These are phyloP conservation scores for Penstemon newberryi DNA, from an alignment of 257 asterid species.

Conservation along the genomic window DNA sequence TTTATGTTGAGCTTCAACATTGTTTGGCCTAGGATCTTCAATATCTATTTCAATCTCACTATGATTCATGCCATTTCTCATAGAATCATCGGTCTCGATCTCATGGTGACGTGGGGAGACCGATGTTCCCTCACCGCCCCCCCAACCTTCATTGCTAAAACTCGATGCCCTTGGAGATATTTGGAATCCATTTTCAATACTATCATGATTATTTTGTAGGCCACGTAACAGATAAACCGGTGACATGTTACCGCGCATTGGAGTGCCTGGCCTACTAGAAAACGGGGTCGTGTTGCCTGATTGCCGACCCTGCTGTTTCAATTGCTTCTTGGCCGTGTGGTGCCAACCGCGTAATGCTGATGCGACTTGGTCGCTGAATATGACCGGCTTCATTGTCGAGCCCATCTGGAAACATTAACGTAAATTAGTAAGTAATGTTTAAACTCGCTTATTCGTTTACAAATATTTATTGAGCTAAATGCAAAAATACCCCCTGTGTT, in stretches of 20 bases:
- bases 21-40: conserved; percentile 25
- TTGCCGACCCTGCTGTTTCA: conserved; percentile 49
- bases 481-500: too few relatives aligned
- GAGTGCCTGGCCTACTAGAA: conserved; percentile 69
- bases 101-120: conserved; percentile 22
- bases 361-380: conserved; percentile 70
- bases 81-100: conserved; percentile 2
- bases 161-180: conserved; percentile 36
- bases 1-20: conserved; percentile 20
- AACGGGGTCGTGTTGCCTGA: conserved; percentile 49
- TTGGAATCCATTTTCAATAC: conserved; percentile 32
- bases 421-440: neutral
- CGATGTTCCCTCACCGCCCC: conserved; percentile 21
- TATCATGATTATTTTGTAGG: conserved; percentile 30
- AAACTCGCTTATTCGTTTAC: neutral
- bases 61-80: conserved; percentile 1
- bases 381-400: conserved; percentile 69
- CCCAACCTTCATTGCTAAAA: conserved; percentile 25
- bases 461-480: too few relatives aligned
- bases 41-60: conserved; percentile 36
- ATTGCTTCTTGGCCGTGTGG: conserved; percentile 61
- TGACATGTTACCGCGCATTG: conserved; percentile 54
- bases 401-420: conserved; percentile 60
- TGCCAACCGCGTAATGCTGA: conserved; percentile 78
- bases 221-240: conserved; percentile 62